Conservation (phyloP, 139 green algal species). For the Micractinium conductrix region DNA sequence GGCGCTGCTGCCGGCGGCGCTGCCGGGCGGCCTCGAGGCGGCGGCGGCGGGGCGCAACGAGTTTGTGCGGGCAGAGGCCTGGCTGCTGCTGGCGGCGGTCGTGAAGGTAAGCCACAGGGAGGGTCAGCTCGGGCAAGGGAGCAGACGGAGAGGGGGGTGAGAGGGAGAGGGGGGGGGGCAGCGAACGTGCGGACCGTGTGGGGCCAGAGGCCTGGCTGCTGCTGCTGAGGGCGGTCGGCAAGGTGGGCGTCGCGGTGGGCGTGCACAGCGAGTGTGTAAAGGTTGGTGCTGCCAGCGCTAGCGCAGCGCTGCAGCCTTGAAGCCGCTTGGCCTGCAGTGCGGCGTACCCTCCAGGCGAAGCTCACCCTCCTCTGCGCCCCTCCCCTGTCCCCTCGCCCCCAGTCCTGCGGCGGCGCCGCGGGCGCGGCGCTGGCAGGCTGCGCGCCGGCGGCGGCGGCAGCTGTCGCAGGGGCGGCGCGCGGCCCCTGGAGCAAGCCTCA, state of each 20-base stretch:
- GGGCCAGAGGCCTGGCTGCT: too few relatives aligned
- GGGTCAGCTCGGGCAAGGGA: too few relatives aligned
- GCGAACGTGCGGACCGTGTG: too few relatives aligned
- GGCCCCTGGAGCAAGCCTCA: constrained; percentile 12
- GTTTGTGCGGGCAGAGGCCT: constrained; percentile 44
- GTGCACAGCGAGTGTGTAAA: background rate
- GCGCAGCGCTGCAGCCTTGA: too few relatives aligned
- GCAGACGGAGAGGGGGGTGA: too few relatives aligned
- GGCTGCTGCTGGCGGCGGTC: constrained; percentile 39
- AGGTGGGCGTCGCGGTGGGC: too few relatives aligned
- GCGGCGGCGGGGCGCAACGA: constrained; percentile 40
- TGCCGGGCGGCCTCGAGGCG: constrained; percentile 23
- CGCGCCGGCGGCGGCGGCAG: background rate
- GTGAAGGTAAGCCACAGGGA: constrained; percentile 31
- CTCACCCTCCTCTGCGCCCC: background rate
- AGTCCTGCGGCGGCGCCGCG: background rate
- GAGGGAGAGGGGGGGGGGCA: too few relatives aligned
- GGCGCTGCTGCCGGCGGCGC: background rate
- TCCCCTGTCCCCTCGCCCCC: background rate
- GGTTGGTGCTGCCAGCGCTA: background rate
- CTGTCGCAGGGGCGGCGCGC: background rate
- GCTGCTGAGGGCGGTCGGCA: too few relatives aligned
- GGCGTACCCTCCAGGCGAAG: too few relatives aligned
- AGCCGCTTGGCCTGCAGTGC: too few relatives aligned
- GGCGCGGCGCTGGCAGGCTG: background rate